phyloP scores from a whole-genome alignment of 2,329 filamentous ascomycete genomes.

The Ophiobolus disseminans region DNA sequence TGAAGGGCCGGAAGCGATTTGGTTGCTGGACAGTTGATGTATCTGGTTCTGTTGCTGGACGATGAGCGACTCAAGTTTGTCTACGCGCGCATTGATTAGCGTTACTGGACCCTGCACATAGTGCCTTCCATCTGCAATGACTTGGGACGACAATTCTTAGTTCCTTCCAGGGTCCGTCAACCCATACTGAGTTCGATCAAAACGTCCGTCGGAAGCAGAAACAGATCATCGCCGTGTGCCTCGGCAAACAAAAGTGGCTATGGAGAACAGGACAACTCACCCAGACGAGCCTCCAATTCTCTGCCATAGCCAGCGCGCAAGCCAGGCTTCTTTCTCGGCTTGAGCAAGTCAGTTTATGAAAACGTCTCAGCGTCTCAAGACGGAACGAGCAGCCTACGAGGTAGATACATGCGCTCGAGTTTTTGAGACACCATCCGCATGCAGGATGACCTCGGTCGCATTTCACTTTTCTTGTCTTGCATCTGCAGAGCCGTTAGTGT shows the following conservation, averaged over 20 bases:
- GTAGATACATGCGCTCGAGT: slow-evolving; percentile 63
- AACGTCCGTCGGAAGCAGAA: no score
- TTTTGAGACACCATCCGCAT: slow-evolving; percentile 70
- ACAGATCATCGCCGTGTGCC: neutral
- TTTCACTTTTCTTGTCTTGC: slow-evolving; percentile 66
- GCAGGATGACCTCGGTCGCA: slow-evolving; percentile 64
- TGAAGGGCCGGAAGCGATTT: slow-evolving; percentile 31
- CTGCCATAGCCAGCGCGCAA: slow-evolving; percentile 66
- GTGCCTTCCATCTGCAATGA: neutral
- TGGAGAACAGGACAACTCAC: slow-evolving; percentile 50
- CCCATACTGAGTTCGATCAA: no score
- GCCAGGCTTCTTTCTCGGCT: slow-evolving; percentile 73
- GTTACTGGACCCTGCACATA: no score
- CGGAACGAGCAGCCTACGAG: slow-evolving; percentile 36
- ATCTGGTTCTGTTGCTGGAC: slow-evolving; percentile 56
- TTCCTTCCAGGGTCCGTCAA: no score
- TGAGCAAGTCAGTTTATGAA: slow-evolving; percentile 7
- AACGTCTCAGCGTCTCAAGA: no score
- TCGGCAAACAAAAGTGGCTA: neutral
- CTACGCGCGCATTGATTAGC: slow-evolving; percentile 31
- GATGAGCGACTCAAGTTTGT: slow-evolving; percentile 56
- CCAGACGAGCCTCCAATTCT: slow-evolving; percentile 65
- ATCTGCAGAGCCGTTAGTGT: neutral
- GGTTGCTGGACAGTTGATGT: slow-evolving; percentile 50
- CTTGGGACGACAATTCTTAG: no score